phyloP scores from a whole-genome alignment of 495 filamentous ascomycete species.

The Cladorrhinum samala region DNA sequence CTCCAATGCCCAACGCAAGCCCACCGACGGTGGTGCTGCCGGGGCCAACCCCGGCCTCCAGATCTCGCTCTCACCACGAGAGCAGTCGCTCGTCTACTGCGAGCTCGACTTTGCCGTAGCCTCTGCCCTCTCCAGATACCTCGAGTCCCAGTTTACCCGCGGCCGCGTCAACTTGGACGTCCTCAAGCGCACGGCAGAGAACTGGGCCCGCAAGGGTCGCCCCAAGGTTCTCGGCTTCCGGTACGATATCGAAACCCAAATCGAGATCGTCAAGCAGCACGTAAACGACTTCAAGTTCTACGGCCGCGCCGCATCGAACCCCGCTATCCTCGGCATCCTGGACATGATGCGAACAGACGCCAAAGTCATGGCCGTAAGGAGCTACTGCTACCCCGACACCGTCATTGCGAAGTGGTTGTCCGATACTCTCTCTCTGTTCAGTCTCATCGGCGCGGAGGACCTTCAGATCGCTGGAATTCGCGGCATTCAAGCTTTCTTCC shows the following conservation, averaged over 20 bases:
- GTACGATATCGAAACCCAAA: constrained; percentile 45
- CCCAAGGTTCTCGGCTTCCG: constrained; percentile 40
- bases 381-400: constrained; percentile 42
- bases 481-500: too few species aligned
- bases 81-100: constrained; percentile 42
- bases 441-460: constrained; percentile 26
- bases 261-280: constrained; percentile 37
- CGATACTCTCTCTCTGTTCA: constrained; percentile 34
- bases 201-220: constrained; percentile 37
- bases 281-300: constrained; percentile 40
- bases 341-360: constrained; percentile 37
- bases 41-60: too few species aligned
- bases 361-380: constrained; percentile 33
- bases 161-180: constrained; percentile 34
- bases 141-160: constrained; percentile 31
- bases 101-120: constrained; percentile 38
- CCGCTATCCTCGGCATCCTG: constrained; percentile 28
- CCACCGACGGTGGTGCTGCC: too few species aligned
- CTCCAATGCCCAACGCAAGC: too few species aligned
- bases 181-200: constrained; percentile 30
- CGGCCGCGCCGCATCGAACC: constrained; percentile 21
- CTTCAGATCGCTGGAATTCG: too few species aligned
- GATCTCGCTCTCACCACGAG: constrained; percentile 36
- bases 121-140: constrained; percentile 32
- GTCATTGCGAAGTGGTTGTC: constrained; percentile 43